phyloP scores from a whole-genome alignment of 257 asterid species.

The Verbena officinalis region DNA sequence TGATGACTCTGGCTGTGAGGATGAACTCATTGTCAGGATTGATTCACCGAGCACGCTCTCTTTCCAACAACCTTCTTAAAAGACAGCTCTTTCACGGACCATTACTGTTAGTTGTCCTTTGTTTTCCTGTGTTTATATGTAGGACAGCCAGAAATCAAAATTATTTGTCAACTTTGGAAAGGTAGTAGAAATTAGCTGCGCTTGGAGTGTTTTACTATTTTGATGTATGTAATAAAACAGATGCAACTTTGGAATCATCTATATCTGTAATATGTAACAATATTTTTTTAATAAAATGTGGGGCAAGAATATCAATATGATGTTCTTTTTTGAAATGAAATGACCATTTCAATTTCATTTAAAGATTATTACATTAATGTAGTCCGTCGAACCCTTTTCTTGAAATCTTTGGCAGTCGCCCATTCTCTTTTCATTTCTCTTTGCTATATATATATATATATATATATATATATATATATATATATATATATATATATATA shows the following conservation, averaged over 20 bases:
- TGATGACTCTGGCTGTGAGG: constrained; percentile 89
- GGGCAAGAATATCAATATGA: too few species aligned
- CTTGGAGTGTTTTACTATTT: background rate
- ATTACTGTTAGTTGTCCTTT: background rate
- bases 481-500: too few species aligned
- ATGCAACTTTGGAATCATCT: too few species aligned
- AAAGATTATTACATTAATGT: too few species aligned
- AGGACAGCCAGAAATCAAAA: background rate
- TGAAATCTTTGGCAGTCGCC: too few species aligned
- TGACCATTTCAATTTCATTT: too few species aligned
- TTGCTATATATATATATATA: too few species aligned
- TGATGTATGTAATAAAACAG: background rate
- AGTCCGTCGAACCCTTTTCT: too few species aligned
- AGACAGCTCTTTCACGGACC: background rate
- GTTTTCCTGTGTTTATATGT: background rate
- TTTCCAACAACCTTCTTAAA: constrained; percentile 48
- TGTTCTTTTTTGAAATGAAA: too few species aligned
- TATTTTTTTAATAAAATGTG: background rate
- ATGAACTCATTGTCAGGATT: constrained; percentile 73
- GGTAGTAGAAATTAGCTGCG: background rate
- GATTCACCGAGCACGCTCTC: constrained; percentile 81
- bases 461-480: too few species aligned
- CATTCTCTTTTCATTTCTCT: too few species aligned
- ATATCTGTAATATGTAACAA: too few species aligned
- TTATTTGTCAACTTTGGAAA: background rate